Base-by-base conservation (phyloP, 257 asterid species). In the Solanum paucissectum region DNA sequence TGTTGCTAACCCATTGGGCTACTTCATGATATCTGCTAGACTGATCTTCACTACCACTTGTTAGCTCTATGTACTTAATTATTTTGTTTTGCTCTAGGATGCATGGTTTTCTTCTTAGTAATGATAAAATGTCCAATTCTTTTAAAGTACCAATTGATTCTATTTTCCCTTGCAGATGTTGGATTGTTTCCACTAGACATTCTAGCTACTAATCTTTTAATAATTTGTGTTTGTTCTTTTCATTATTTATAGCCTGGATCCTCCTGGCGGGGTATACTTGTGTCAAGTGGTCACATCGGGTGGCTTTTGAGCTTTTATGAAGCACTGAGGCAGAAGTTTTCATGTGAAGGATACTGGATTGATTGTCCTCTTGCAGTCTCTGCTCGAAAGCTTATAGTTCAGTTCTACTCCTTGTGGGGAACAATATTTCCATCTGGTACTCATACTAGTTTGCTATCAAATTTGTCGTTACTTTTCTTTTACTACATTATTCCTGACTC, bases 351-450 rank as follows among this genome's bases (percentile, higher is more conserved):
- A 85, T 95, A 92, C 93, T 97, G 99, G 98, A 91, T 95, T 79
- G 99, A 95, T 89, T 95, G 98, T 90, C 99, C 99, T 91, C 95
- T 97, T 91, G 99, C 98, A 81, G 98, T 95, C 87, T 90, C 92
- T 83, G 96, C 98, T 77, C 95, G 99, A 75, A 95, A 92, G 90
- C 98, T 97, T 89, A 84, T 95, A 75, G 95, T 96, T 62, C 99
- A 95, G 79, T 94, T 97, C 86, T 95, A 95, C 92, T 94, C 95
- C 89, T 66, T 97, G 90, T 91, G 95, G 8, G 99, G 99, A 86
- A 88, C 93, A 87, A 88, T 95, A 87, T 97, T 97, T 89, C 96
- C 98, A 87, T 87, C 97, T 91, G 99, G 99, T 96, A 91, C 75
- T 88, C 46, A 27, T 79, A 27, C 84, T 44, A 44, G 64, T 44